A percentile compares a stretch with the other conserved stretches of the same genome.
Conservation (phyloP, 306 rosid species). For the Sicyos edulis region DNA sequence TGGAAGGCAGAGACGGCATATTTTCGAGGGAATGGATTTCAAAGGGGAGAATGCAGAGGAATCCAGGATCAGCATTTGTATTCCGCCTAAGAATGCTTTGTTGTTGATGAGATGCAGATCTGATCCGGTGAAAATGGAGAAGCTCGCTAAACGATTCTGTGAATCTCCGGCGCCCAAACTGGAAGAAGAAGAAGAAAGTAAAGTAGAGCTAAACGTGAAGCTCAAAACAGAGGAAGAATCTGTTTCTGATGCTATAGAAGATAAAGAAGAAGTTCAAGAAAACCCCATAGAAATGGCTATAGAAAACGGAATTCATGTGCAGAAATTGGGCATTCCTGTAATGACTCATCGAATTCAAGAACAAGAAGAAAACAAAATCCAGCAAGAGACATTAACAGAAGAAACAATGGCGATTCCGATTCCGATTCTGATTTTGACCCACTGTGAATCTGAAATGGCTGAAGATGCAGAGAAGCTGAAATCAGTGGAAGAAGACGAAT, state of each 20-base stretch:
- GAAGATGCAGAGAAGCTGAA: conserved; percentile 18
- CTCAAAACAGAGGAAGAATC: conserved; percentile 15
- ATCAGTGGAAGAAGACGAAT: neutral
- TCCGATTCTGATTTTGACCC: neutral
- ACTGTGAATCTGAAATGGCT: neutral
- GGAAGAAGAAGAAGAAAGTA: conserved; percentile 19
- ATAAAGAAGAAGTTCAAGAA: conserved; percentile 12
- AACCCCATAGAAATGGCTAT: conserved; percentile 12
- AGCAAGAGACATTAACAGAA: neutral
- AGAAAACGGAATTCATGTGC: conserved; percentile 17
- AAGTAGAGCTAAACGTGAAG: conserved; percentile 20
- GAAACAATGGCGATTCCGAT: conserved; percentile 5
- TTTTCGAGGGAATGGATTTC: conserved; percentile 66
- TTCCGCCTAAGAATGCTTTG: conserved; percentile 93
- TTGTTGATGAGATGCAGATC: conserved; percentile 95
- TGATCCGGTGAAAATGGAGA: conserved; percentile 97
- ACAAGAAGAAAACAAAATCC: neutral
- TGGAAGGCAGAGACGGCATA: conserved; percentile 45
- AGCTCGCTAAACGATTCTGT: conserved; percentile 69
- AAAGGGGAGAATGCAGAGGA: conserved; percentile 40
- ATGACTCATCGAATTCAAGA: neutral
- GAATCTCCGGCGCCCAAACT: conserved; percentile 49
- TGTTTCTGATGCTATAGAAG: conserved; percentile 16
- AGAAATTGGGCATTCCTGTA: neutral
- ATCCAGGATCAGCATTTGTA: conserved; percentile 47